phyloP scores from a whole-genome alignment of 1,284 basidiomycete genomes.

The Coriolopsis trogii region DNA sequence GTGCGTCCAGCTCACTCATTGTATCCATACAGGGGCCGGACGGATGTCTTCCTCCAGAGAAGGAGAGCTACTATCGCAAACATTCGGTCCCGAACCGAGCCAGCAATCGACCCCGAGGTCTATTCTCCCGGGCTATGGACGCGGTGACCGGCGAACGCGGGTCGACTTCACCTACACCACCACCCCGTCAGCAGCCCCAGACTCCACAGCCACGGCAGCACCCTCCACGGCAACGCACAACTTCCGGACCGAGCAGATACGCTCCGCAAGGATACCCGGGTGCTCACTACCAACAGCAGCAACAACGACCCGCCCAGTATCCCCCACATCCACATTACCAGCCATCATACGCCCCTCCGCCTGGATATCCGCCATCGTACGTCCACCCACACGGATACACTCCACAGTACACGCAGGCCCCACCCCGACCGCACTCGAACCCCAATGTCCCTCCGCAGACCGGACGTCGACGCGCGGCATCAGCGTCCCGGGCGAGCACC shows the following conservation, averaged over 20 bases:
- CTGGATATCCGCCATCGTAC: slow-evolving; percentile 17
- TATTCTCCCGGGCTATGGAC: slow-evolving; percentile 52
- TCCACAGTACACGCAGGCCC: slow-evolving; percentile 7
- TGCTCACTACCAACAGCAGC: slow-evolving; percentile 21
- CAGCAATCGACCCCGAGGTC: slow-evolving; percentile 47
- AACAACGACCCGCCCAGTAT: slow-evolving; percentile 6
- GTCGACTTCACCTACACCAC: slow-evolving; percentile 22
- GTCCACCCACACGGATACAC: no score
- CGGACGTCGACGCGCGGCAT: slow-evolving; percentile 41
- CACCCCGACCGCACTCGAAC: slow-evolving; percentile 6
- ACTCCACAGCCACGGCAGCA: slow-evolving; percentile 20
- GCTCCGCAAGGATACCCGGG: slow-evolving; percentile 30
- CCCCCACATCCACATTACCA: slow-evolving; percentile 10
- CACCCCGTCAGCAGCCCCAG: slow-evolving; percentile 19
- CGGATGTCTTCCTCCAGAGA: slow-evolving; percentile 56
- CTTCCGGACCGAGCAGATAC: slow-evolving; percentile 35
- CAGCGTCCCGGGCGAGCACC: slow-evolving; percentile 35
- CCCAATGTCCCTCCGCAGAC: slow-evolving; percentile 28
- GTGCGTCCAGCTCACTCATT: no score
- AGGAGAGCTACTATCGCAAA: slow-evolving; percentile 64
- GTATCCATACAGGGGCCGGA: slow-evolving; percentile 41
- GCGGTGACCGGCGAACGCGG: slow-evolving; percentile 36
- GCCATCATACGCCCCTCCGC: slow-evolving; percentile 15
- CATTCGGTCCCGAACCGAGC: slow-evolving; percentile 63
- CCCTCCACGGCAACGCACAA: slow-evolving; percentile 32